These are phyloP conservation scores for Torulaspora pretoriensis DNA, from an alignment of 1,139 yeast species.

Conservation along the genomic window DNA sequence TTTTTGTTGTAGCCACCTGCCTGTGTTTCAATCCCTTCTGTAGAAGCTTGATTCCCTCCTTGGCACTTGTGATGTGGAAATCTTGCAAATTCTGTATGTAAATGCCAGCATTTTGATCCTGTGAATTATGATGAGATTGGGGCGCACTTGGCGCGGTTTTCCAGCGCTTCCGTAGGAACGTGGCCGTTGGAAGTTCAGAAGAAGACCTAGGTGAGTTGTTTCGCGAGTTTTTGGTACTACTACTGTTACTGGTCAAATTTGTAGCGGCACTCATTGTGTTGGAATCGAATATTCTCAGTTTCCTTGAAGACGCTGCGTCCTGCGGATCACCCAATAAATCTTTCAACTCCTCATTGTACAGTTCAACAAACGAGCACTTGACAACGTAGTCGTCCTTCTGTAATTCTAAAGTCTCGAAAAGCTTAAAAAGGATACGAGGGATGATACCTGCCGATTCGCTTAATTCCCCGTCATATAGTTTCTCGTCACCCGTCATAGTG, in stretches of 20 bases:
- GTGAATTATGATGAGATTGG: slow-evolving; percentile 11
- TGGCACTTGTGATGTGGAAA: slow-evolving; percentile 48
- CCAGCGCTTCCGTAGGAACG: slow-evolving; percentile 14
- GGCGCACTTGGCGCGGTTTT: slow-evolving; percentile 1
- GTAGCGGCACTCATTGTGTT: slow-evolving; percentile 21
- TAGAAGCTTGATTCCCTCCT: slow-evolving; percentile 51
- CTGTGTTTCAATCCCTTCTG: slow-evolving; percentile 54
- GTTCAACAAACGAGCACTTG: slow-evolving; percentile 66
- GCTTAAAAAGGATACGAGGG: slow-evolving; percentile 56
- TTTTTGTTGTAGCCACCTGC: slow-evolving; percentile 64
- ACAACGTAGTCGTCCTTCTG: slow-evolving; percentile 48
- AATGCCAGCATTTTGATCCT: slow-evolving; percentile 34
- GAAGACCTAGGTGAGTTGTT: slow-evolving; percentile 25
- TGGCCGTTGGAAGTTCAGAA: slow-evolving; percentile 14
- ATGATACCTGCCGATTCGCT: slow-evolving; percentile 65
- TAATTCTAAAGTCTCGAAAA: slow-evolving; percentile 45
- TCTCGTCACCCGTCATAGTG: slow-evolving; percentile 67
- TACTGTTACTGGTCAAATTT: slow-evolving; percentile 11
- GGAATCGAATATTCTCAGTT: slow-evolving; percentile 53
- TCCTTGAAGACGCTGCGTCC: slow-evolving; percentile 29
- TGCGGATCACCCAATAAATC: slow-evolving; percentile 51
- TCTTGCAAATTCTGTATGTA: slow-evolving; percentile 56
- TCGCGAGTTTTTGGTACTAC: slow-evolving; percentile 22
- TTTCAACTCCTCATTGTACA: slow-evolving; percentile 66
- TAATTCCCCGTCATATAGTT: slow-evolving; percentile 49